Base-by-base conservation (phyloP, 352 stramenopile genomes). In the Phytophthora gonapodyides region DNA sequence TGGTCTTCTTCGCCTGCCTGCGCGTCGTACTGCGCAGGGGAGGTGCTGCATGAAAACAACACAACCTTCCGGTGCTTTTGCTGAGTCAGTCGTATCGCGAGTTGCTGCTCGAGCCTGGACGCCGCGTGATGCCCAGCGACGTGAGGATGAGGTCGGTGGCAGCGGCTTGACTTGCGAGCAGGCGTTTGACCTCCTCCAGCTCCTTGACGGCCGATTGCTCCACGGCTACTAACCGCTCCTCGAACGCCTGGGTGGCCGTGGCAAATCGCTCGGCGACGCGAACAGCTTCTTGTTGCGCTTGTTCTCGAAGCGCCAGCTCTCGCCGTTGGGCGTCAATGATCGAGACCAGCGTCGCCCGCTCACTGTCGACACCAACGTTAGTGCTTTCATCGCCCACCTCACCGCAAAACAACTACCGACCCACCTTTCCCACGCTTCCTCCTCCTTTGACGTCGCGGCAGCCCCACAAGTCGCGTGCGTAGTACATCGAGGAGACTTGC, bases 321-420 rank as follows among this genome's bases (percentile, higher is more conserved):
- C 68, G 70, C 34, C 71, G 76, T 54, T 93, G 81, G 2, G 76
- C 62, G 8, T 93, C 80, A 40, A 93, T 84, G 37, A 89, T 79
- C 0, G 68, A 67, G 7, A 91, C 42, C 35, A 91, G 57, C n/a
- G 70, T 82, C 8, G 59, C 57, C 30, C 81, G 71, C 49, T 91
- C 78, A 51, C 83, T 91, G 24, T 15, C 3, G 17, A 34, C 11
- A 47, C 8, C 30, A 15, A n/a, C 8, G 44, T 52, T 7, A 51
- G 30, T 17, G n/a, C 6, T 15, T 24, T 42, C 42, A 16, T 36
- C 13, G 24, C 6, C 52, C 11, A 43, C 15, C 19, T 11, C 24
- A 44, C 13, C 5, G 21, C 11, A 6, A n/a, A 21, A 52, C 27
- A 45, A 34, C 15, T 24, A 35, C 16, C 10, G 19, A 47, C n/a